phyloP scores from a whole-genome alignment of 108 stramenopile species.

The Nannochloropsis gaditana region DNA sequence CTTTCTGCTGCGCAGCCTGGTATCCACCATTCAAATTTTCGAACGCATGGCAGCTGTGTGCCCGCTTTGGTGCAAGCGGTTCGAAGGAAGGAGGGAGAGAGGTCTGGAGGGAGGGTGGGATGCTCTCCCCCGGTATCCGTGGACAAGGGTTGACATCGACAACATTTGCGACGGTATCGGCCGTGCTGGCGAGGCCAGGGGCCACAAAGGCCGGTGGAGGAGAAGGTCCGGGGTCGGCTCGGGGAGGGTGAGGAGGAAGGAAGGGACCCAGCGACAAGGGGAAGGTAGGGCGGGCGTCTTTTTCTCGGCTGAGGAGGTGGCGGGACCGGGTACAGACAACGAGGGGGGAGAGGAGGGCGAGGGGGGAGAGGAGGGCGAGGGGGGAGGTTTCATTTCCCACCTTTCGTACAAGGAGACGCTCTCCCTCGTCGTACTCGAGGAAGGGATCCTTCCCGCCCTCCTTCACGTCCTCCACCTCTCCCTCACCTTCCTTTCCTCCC shows the following conservation, averaged over 20 bases:
- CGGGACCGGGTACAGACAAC: background rate
- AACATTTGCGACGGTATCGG: background rate
- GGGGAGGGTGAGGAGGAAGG: background rate
- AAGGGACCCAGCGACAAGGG: background rate
- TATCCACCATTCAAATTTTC: background rate
- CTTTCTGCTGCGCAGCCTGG: background rate
- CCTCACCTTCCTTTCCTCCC: background rate
- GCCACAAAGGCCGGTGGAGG: background rate
- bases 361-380: background rate
- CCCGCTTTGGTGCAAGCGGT: background rate
- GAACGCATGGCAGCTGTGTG: background rate
- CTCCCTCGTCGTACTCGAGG: background rate
- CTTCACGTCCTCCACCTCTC: conserved; percentile 19
- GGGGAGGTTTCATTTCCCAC: background rate
- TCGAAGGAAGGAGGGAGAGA: background rate
- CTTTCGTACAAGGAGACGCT: background rate
- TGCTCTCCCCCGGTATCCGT: background rate
- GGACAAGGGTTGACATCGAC: background rate
- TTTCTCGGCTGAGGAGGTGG: background rate
- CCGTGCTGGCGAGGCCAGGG: background rate
- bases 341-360: background rate
- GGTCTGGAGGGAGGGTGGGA: background rate
- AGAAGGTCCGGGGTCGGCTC: background rate
- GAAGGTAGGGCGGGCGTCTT: background rate
- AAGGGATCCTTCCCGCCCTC: background rate